Conservation (phyloP, 1,284 basidiomycete genomes). For the Cutaneotrichosporon sp. region DNA sequence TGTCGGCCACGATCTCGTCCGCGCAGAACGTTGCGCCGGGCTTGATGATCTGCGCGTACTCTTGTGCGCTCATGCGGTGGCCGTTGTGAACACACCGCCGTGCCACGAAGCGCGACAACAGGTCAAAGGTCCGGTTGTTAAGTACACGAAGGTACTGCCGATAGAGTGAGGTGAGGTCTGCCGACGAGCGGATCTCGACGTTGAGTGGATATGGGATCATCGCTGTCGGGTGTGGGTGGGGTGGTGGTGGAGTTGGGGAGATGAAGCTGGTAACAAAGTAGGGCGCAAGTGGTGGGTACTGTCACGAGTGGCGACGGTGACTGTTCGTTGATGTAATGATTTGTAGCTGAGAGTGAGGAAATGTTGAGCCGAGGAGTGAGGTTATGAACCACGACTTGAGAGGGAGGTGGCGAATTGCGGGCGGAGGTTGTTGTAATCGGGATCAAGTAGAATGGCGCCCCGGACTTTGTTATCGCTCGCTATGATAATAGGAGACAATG, state of each 20-base stretch:
- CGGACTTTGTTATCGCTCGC: not conserved
- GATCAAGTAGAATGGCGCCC: not conserved
- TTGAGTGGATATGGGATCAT: constrained; percentile 14
- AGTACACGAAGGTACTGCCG: constrained; percentile 21
- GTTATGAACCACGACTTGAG: not conserved
- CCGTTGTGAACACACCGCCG: constrained; percentile 15
- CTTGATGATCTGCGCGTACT: constrained; percentile 11
- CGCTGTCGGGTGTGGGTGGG: not conserved
- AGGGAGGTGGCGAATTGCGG: not conserved
- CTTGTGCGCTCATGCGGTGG: not conserved
- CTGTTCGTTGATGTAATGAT: not conserved
- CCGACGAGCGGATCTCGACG: constrained; percentile 12
- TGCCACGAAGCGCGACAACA: constrained; percentile 16
- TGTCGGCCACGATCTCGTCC: constrained; percentile 19
- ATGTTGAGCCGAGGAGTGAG: too few species aligned
- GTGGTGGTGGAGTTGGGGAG: not conserved
- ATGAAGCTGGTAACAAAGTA: not conserved
- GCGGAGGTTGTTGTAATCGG: not conserved
- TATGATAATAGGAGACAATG: not conserved
- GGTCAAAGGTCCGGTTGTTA: constrained; percentile 19
- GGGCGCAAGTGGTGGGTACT: too few species aligned
- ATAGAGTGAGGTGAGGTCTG: constrained; percentile 18
- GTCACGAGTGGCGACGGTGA: not conserved
- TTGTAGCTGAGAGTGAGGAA: too few species aligned
- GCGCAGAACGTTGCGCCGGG: constrained; percentile 15